These are phyloP conservation scores for Vitis hybrid DNA, from an alignment of 177 flowering plant species.

Conservation along the genomic window DNA sequence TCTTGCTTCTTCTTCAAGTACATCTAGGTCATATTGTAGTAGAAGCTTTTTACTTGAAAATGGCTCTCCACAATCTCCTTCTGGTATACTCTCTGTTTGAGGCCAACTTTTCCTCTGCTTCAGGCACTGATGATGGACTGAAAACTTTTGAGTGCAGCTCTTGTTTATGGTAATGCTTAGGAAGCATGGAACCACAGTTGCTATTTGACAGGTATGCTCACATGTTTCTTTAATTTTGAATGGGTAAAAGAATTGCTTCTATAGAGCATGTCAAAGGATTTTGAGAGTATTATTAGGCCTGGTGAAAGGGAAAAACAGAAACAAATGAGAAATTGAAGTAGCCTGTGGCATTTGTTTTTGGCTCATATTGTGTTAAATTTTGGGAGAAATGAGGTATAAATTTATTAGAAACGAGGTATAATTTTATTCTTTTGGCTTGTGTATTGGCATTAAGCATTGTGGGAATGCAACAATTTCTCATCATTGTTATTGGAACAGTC, in stretches of 20 bases:
- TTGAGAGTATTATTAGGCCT: neutral
- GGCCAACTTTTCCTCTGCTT: neutral
- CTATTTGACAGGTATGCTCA: neutral
- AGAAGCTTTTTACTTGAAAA: conserved; percentile 88
- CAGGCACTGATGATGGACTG: too few relatives aligned
- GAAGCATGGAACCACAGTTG: neutral
- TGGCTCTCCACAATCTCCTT: conserved; percentile 81
- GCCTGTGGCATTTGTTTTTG: neutral
- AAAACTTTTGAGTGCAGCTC: neutral
- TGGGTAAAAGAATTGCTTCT: neutral
- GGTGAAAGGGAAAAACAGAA: neutral
- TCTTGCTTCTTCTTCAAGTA: conserved; percentile 90
- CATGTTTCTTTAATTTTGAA: neutral
- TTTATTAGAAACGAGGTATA: neutral
- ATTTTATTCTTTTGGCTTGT: too few relatives aligned
- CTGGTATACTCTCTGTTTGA: conserved; percentile 42
- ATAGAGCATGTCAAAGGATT: neutral
- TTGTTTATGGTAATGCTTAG: neutral
- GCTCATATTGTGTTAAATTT: neutral
- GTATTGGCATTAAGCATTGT: too few relatives aligned
- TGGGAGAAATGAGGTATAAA: neutral
- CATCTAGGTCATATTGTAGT: conserved; percentile 90
- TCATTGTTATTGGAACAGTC: too few relatives aligned
- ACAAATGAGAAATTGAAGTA: neutral
- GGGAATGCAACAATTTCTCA: too few relatives aligned